These are phyloP conservation scores for Hanseniaspora taiwanica DNA, from an alignment of 805 yeast species.

Conservation along the genomic window DNA sequence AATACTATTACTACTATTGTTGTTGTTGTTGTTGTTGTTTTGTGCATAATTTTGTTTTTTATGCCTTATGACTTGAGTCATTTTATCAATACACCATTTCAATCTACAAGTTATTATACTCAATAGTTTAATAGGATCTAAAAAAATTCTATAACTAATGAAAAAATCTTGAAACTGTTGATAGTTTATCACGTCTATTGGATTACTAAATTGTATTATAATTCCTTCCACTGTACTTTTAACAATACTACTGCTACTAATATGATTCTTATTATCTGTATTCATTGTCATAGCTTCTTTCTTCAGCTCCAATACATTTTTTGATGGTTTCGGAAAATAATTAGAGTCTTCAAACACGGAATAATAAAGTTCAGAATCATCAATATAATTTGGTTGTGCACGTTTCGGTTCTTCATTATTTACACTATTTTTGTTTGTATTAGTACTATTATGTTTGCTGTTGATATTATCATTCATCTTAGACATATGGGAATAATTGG, in stretches of 20 bases:
- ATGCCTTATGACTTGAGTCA: conserved; percentile 5
- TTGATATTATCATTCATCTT: too few species aligned
- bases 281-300: conserved; percentile 4
- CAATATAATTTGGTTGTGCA: too few species aligned
- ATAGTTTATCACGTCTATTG: conserved; percentile 58
- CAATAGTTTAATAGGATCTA: conserved; percentile 44
- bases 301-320: conserved; percentile 12
- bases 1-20: conserved; percentile 2
- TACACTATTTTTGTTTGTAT: too few species aligned
- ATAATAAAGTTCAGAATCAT: conserved; percentile 1
- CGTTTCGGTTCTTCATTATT: too few species aligned
- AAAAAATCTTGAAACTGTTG: conserved; percentile 74
- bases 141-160: conserved; percentile 64
- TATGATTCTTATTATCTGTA: neutral
- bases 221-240: conserved; percentile 24
- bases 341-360: conserved; percentile 7
- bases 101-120: conserved; percentile 50
- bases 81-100: conserved; percentile 50
- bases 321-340: conserved; percentile 21
- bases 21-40: conserved; percentile 2
- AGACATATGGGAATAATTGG: too few species aligned
- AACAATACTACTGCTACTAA: conserved; percentile 9
- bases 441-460: too few species aligned
- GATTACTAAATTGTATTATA: conserved; percentile 53
- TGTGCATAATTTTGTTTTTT: conserved; percentile 5